Evolutionary conservation across 2,329 filamentous ascomycete genomes (phyloP).

Genomic region (Trichoderma breve): DNA sequence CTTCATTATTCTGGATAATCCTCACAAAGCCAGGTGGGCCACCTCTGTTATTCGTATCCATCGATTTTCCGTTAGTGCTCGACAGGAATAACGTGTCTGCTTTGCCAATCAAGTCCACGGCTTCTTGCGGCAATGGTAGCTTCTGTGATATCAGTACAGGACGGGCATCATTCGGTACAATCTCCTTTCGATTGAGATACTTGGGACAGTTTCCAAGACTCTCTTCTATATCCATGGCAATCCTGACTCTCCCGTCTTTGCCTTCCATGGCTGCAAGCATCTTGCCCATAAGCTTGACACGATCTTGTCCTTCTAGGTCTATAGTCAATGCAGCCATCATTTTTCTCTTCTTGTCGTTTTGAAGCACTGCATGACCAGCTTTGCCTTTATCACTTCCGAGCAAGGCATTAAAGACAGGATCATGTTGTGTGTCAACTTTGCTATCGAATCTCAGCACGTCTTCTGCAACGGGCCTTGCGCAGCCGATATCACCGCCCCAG

Average conservation of each 20-base stretch:
- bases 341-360: conserved; percentile 37
- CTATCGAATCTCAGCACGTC: background rate
- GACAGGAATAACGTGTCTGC: conserved; percentile 46
- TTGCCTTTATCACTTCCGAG: background rate
- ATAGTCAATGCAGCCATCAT: conserved; percentile 55
- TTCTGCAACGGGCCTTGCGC: background rate
- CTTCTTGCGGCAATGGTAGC: background rate
- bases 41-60: conserved; percentile 84
- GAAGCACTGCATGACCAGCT: background rate
- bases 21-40: conserved; percentile 72
- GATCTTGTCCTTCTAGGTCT: conserved; percentile 53
- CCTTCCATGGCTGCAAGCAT: conserved; percentile 57
- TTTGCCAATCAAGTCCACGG: background rate
- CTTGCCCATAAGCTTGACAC: conserved; percentile 71
- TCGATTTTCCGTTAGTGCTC: conserved; percentile 62
- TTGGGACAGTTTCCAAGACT: background rate
- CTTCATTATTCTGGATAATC: conserved; percentile 43
- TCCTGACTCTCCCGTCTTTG: background rate
- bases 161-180: background rate
- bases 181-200: background rate
- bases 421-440: background rate
- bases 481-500: background rate
- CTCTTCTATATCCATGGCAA: background rate
- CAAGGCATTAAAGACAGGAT: background rate
- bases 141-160: background rate